These are phyloP conservation scores for Trifolium fragiferum DNA, from an alignment of 306 rosid genomes.

Conservation along the genomic window DNA sequence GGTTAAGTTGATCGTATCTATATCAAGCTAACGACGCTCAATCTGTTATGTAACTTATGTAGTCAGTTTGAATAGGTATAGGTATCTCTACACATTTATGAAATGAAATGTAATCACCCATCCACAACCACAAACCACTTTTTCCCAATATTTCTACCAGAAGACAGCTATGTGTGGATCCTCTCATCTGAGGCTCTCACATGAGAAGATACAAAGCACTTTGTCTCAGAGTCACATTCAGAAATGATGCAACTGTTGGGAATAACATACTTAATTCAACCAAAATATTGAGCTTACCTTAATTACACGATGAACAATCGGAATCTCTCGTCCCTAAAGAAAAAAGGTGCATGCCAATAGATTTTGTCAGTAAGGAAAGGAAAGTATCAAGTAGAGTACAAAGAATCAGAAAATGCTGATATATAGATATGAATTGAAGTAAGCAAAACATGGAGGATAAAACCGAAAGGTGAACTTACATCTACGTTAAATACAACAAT, in stretches of 20 bases:
- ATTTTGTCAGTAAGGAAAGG: constrained; percentile 19
- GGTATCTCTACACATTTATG: not conserved
- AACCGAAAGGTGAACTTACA: constrained; percentile 56
- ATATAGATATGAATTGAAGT: not conserved
- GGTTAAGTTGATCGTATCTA: not conserved
- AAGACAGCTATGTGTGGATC: not conserved
- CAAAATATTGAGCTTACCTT: constrained; percentile 57
- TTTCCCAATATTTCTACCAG: not conserved
- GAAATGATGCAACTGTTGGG: constrained; percentile 9
- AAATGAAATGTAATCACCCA: not conserved
- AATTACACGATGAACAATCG: constrained; percentile 93
- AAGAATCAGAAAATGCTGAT: constrained; percentile 7
- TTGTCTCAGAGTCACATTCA: not conserved
- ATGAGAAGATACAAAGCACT: not conserved
- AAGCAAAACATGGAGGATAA: not conserved
- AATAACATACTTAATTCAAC: constrained; percentile 6
- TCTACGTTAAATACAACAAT: constrained; percentile 93
- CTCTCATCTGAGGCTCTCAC: not conserved
- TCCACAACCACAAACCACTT: not conserved
- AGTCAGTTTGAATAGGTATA: constrained; percentile 4
- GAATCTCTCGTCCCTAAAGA: constrained; percentile 91
- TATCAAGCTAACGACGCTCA: constrained; percentile 7
- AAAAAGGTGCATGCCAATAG: constrained; percentile 19
- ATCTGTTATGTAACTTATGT: not conserved
- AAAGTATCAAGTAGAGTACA: constrained; percentile 6